A percentile compares a stretch with the other conserved stretches of the same genome.
Evolutionary conservation across 495 filamentous ascomycete genomes (phyloP).

Genomic region (Cairneyella variabilis): DNA sequence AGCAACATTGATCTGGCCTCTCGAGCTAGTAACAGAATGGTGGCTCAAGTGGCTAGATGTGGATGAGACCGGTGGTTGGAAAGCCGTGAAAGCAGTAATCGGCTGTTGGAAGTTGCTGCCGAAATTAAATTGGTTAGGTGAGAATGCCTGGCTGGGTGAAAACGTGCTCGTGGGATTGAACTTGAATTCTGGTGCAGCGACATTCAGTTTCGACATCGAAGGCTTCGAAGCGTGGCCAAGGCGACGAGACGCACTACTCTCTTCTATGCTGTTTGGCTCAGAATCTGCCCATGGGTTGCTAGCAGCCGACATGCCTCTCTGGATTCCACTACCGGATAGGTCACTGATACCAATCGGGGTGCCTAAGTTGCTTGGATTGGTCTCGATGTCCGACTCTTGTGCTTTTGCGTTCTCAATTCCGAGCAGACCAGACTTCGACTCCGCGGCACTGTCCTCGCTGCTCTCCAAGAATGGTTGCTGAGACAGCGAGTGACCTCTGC

Average conservation of each 20-base stretch:
- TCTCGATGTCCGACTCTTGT: constrained; percentile 65
- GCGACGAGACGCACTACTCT: constrained; percentile 3
- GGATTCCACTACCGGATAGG: constrained; percentile 13
- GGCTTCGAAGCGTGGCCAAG: constrained; percentile 59
- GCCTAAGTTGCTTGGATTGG: constrained; percentile 69
- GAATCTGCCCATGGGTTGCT: constrained; percentile 29
- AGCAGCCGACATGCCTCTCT: constrained; percentile 13
- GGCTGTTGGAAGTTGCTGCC: constrained; percentile 51
- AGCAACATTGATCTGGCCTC: constrained; percentile 57
- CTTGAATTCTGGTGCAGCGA: constrained; percentile 82
- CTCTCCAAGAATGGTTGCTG: constrained; percentile 44
- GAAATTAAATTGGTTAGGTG: constrained; percentile 54
- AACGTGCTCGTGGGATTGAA: constrained; percentile 67
- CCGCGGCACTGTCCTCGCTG: constrained; percentile 24
- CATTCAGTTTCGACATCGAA: constrained; percentile 77
- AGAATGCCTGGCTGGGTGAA: constrained; percentile 59
- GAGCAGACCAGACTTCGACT: constrained; percentile 16
- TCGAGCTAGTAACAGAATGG: constrained; percentile 17
- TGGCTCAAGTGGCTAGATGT: constrained; percentile 24
- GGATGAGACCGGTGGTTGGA: constrained; percentile 19
- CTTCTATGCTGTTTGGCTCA: constrained; percentile 5
- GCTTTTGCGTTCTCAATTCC: constrained; percentile 23
- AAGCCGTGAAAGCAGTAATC: constrained; percentile 13
- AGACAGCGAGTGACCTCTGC: constrained; percentile 52
- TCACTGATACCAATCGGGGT: constrained; percentile 46